Evolutionary conservation across 345 rosid species (phyloP), one percentile per base, ranked within the genome.

Genomic region (Turnera subulata): DNA sequence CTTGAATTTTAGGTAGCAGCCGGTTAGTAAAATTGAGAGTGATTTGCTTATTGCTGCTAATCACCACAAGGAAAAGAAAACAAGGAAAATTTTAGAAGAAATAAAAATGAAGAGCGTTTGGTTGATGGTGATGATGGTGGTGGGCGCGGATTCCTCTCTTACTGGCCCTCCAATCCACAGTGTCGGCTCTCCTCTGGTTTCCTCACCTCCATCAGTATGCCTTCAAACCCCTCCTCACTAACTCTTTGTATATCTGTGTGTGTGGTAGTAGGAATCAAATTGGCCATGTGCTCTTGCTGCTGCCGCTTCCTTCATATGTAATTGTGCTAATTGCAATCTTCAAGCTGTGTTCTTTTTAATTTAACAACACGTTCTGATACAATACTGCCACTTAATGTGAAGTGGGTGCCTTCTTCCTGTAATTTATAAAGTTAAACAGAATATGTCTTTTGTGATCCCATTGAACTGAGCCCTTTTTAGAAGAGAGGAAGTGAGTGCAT

Each of bases 141-240:
- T 16, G n/a, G n/a, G 45, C 45, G 14, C 45, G n/a, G 45, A 13
- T 42, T 42, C 45, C 45, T 5, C n/a, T 42, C 6, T 13, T 42
- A 0, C 45, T 42, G 6, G 45, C 45, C 12, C n/a, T 16, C 45
- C 45, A 13, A 11, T 16, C 81, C 12, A 76, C 89, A 1, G 84
- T 73, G 23, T 89, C 97, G 20, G 97, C 96, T 61, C 81, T 89
- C 60, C 71, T 93, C 14, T 93, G 97, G 97, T 85, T 91, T 62
- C 82, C 89, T 37, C 85, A 72, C 71, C 62, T 33, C 37, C 44
- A 62, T 42, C 51, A 44, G 85, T 76, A 69, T 29, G 73, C 53
- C 11, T 40, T 47, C 1, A 1, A 53, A 26, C 57, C 7, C 11
- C 44, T 43, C 16, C 35, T 18, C n/a, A n/a, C n/a, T n/a, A n/a